Base-by-base conservation (phyloP, 176 grass and related monocot species). In the Calamus simplicifolius region DNA sequence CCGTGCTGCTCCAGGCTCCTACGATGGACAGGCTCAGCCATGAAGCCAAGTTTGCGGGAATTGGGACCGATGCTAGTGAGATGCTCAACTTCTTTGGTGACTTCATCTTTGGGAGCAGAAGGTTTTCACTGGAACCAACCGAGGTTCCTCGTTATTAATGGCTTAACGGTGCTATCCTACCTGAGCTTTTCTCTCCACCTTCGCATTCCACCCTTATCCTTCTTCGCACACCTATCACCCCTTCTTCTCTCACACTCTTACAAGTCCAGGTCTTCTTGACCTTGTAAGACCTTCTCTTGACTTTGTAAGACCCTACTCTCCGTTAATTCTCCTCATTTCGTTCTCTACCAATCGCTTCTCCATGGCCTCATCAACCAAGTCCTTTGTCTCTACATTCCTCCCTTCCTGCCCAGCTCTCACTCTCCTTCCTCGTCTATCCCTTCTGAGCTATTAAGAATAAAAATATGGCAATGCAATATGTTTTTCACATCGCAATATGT, bases 221-320 rank as follows among this genome's bases (percentile, higher is more conserved):
- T 43, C 54, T 58, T 72, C 28, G 2, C 0, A 0, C 3, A 17
- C 5, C 21, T 14, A 14, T 13, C 12, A 1, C 6, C 21, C 7
- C 12, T 29, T 56, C 56, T 3, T 57, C 29, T 73, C 56, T 49
- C 58, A 2, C 35, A 7, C 14, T 49, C 57, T 2, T 29, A 50
- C 16, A 0, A 75, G 29, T 21, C 59, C 25, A 25, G 35, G 12
- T 4, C 6, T 61, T 91, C 87, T 96, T 96, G 91, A 96, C 86
- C 75, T 96, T 96, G 91, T 82, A 96, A 95, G 91, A 82, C 71
- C 83, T 95, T 90, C 89, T 95, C 82, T 95, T 89, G 82, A 89
- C 82, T 82, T 95, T 89, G 82, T 84, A 95, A 96, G 86, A 81
- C 86, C 86, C 79, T 79, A 63, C 0, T 16, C 6, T 56, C 48